Percentiles rank a stretch among this genome's conserved stretches.
These are phyloP conservation scores for Dactylellina cionopaga DNA, from an alignment of 2,329 filamentous ascomycete genomes.

Conservation along the genomic window DNA sequence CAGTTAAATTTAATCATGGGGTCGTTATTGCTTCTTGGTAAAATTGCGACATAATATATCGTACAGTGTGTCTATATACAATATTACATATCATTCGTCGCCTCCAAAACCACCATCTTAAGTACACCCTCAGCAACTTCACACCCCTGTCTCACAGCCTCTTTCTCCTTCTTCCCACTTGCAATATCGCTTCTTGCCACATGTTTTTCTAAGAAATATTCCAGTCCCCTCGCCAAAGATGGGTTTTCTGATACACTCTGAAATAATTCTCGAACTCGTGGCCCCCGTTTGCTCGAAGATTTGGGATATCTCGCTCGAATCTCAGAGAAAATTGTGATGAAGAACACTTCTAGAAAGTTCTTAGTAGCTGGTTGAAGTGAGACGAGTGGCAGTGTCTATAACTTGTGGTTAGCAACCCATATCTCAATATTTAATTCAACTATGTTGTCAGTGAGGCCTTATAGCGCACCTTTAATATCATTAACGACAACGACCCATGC, in stretches of 20 bases:
- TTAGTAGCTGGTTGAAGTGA: conserved; percentile 80
- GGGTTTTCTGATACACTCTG: conserved; percentile 71
- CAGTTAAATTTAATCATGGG: no score
- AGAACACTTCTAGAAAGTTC: conserved; percentile 80
- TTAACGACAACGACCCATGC: conserved; percentile 69
- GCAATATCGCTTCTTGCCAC: conserved; percentile 66
- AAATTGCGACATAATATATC: not conserved
- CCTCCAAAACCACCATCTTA: conserved; percentile 15
- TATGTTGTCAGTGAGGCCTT: no score
- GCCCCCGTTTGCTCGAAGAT: conserved; percentile 65
- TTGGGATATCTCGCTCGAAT: conserved; percentile 53
- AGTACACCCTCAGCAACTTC: conserved; percentile 62
- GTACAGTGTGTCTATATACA: not conserved
- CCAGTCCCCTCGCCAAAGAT: conserved; percentile 76
- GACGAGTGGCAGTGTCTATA: conserved; percentile 76
- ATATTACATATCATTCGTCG: conserved; percentile 53
- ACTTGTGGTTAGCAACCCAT: not conserved
- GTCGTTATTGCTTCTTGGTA: no score
- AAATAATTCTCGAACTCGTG: conserved; percentile 73
- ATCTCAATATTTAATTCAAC: no score
- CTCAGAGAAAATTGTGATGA: conserved; percentile 74
- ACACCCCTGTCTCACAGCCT: conserved; percentile 65
- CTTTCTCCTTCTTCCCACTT: conserved; percentile 64
- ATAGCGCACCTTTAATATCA: conserved; percentile 63
- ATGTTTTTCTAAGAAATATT: conserved; percentile 81